Evolutionary conservation across 331 rosid species (phyloP).

Genomic region (Cydonia oblonga): DNA sequence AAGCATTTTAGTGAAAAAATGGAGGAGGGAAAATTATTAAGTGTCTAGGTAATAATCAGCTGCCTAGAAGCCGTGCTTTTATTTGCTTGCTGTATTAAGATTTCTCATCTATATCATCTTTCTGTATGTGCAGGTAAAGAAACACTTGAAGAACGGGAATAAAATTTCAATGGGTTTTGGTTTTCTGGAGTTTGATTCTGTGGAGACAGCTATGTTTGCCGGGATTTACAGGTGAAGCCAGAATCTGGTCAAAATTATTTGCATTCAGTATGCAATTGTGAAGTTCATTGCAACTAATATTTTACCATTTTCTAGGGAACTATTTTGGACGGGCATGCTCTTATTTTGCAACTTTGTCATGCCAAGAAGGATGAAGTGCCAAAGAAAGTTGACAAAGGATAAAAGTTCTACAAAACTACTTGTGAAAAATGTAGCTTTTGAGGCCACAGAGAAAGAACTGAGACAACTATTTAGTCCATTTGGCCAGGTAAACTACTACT

Average conservation of each 20-base stretch:
- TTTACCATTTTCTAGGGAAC: conserved; percentile 48
- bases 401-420: conserved; percentile 79
- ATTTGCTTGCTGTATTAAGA: neutral
- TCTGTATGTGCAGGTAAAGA: conserved; percentile 46
- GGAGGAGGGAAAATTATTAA: conserved; percentile 59
- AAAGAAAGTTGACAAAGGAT: conserved; percentile 45
- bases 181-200: conserved; percentile 66
- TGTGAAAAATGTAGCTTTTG: conserved; percentile 76
- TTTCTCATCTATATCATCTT: conserved; percentile 8
- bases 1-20: conserved; percentile 53
- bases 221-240: conserved; percentile 59
- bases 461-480: conserved; percentile 78
- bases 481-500: conserved; percentile 66
- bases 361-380: conserved; percentile 46
- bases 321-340: conserved; percentile 80
- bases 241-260: conserved; percentile 6
- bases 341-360: conserved; percentile 65
- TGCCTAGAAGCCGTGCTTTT: neutral
- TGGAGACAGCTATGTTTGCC: conserved; percentile 63
- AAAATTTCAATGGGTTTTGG: conserved; percentile 88
- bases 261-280: neutral
- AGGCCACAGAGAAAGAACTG: conserved; percentile 81
- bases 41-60: conserved; percentile 56
- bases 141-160: conserved; percentile 79
- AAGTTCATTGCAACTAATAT: conserved; percentile 13